These are phyloP conservation scores for Myrmaecium sp. DNA, from an alignment of 2,329 filamentous ascomycete genomes.

Conservation along the genomic window DNA sequence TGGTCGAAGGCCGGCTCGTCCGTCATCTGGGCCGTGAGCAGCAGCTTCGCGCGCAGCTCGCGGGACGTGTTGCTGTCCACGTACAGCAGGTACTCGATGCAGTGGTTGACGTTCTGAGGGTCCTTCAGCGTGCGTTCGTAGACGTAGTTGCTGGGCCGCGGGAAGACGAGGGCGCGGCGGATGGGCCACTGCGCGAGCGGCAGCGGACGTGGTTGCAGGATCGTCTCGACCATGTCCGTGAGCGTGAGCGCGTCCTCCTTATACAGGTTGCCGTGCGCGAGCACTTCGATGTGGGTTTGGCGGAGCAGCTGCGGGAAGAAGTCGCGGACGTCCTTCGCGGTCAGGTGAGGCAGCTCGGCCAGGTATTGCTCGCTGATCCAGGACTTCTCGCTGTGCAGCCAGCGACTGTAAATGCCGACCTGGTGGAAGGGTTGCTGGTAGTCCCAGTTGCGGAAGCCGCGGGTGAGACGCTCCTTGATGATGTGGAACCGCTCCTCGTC, in stretches of 20 bases:
- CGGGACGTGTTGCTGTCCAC: constrained; percentile 38
- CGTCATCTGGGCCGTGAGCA: constrained; percentile 76
- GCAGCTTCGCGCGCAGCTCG: constrained; percentile 53
- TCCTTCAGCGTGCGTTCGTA: constrained; percentile 71
- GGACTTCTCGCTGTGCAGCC: constrained; percentile 59
- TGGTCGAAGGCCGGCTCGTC: constrained; percentile 92
- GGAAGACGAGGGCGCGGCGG: constrained; percentile 58
- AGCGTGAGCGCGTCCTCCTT: constrained; percentile 81
- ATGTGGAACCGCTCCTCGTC: constrained; percentile 80
- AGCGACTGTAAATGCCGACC: constrained; percentile 65
- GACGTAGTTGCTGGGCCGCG: constrained; percentile 65
- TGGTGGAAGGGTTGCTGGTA: constrained; percentile 81
- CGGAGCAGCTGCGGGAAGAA: constrained; percentile 69
- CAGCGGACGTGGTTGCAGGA: constrained; percentile 55
- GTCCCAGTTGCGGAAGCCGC: constrained; percentile 72
- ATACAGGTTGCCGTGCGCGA: constrained; percentile 84
- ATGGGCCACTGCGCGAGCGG: constrained; percentile 68
- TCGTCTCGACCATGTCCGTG: constrained; percentile 66
- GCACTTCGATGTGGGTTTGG: constrained; percentile 74
- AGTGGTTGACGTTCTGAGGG: constrained; percentile 58
- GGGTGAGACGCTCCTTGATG: constrained; percentile 66
- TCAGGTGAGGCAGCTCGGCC: constrained; percentile 58
- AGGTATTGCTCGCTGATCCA: constrained; percentile 69
- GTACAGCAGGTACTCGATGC: constrained; percentile 31
- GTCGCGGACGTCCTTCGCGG: constrained; percentile 52